phyloP scores from a whole-genome alignment of 208 protist genomes.

The Leishmania gerbilli region DNA sequence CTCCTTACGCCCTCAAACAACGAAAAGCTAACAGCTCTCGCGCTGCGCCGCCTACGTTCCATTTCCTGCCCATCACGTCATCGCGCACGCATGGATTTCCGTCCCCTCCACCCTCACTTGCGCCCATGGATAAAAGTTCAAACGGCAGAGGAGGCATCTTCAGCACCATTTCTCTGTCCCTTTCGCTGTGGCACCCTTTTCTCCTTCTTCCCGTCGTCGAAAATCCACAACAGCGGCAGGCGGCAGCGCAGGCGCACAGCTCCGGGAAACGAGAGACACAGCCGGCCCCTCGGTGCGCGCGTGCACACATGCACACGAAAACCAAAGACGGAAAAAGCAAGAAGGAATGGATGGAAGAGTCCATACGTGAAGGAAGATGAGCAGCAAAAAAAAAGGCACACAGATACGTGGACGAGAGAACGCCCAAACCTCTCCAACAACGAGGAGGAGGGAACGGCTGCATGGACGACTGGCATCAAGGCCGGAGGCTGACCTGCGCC shows the following conservation, averaged over 20 bases:
- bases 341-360: too few species aligned
- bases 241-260: not conserved
- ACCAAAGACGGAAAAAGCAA: too few species aligned
- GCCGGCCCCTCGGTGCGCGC: too few species aligned
- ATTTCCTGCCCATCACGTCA: not conserved
- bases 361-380: too few species aligned
- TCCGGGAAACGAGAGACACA: not conserved
- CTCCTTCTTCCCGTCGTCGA: not conserved
- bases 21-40: not conserved
- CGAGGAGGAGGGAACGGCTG: not conserved
- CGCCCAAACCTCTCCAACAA: not conserved
- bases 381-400: too few species aligned
- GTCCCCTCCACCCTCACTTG: not conserved
- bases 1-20: not conserved
- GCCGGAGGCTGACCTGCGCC: not conserved
- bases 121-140: not conserved
- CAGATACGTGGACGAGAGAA: not conserved
- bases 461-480: not conserved
- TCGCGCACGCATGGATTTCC: not conserved
- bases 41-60: not conserved
- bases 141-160: not conserved
- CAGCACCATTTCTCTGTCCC: not conserved
- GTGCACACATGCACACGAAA: too few species aligned
- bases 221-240: not conserved
- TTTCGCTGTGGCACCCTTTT: not conserved